Evolutionary conservation across 2,329 filamentous ascomycete species (phyloP).

Genomic region (Blastomyces percursus): DNA sequence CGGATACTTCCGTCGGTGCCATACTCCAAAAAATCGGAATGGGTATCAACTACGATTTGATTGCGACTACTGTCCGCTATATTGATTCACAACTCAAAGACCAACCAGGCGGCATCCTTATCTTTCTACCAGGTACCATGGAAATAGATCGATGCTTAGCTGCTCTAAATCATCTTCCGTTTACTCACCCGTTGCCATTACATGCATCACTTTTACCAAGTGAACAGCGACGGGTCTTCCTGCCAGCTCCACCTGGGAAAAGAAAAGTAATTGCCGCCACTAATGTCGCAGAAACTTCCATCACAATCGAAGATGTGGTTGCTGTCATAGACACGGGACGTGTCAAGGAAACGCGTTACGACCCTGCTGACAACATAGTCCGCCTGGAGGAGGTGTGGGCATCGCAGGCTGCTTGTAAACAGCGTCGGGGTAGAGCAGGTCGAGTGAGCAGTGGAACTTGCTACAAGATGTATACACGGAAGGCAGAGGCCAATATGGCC

Average conservation of each 20-base stretch:
- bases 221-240: conserved; percentile 82
- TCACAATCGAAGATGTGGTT: conserved; percentile 95
- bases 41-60: conserved; percentile 83
- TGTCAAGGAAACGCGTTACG: conserved; percentile 94
- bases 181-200: conserved; percentile 69
- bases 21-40: conserved; percentile 62
- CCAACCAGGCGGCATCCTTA: conserved; percentile 77
- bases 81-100: conserved; percentile 68
- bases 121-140: conserved; percentile 83
- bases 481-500: conserved; percentile 72
- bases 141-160: conserved; percentile 79
- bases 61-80: conserved; percentile 64
- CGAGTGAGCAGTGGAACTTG: conserved; percentile 83
- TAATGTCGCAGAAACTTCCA: conserved; percentile 95
- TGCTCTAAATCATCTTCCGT: conserved; percentile 52
- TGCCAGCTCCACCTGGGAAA: conserved; percentile 61
- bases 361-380: conserved; percentile 84
- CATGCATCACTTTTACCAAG: conserved; percentile 83
- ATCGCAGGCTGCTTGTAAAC: conserved; percentile 85
- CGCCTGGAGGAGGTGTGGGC: conserved; percentile 93
- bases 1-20: conserved; percentile 46
- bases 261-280: conserved; percentile 90
- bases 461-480: conserved; percentile 89
- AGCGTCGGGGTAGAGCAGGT: conserved; percentile 83
- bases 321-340: conserved; percentile 91